Evolutionary conservation across 305 asterid genomes (phyloP).

Genomic region (Fraxinus velutina): DNA sequence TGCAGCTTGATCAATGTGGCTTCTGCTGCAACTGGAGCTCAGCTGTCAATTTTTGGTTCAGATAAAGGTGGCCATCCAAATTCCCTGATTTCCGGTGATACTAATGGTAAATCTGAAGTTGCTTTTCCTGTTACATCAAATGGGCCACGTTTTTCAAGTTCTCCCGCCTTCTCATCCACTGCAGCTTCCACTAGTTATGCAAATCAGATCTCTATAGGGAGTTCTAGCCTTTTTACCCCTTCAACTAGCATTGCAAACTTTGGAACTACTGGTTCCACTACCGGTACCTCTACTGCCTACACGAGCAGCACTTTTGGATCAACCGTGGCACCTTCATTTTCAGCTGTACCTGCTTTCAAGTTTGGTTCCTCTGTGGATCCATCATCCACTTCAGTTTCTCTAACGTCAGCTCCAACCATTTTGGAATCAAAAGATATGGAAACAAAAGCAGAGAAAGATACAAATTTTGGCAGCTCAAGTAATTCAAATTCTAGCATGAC

Average conservation of each 20-base stretch:
- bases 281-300: conserved; percentile 30
- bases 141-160: conserved; percentile 26
- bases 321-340: conserved; percentile 26
- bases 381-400: conserved; percentile 30
- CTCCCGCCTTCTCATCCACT: conserved; percentile 23
- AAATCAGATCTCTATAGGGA: conserved; percentile 26
- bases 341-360: conserved; percentile 30
- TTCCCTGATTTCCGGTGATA: conserved; percentile 29
- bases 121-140: conserved; percentile 27
- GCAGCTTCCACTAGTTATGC: conserved; percentile 22
- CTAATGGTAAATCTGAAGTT: conserved; percentile 31
- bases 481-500: conserved; percentile 23
- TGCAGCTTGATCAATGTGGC: conserved; percentile 32
- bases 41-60: conserved; percentile 18
- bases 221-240: conserved; percentile 28
- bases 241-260: conserved; percentile 31
- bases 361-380: conserved; percentile 37
- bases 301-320: conserved; percentile 33
- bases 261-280: conserved; percentile 22
- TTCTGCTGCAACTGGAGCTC: conserved; percentile 30
- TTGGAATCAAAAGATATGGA: conserved; percentile 19
- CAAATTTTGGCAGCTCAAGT: conserved; percentile 31
- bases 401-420: conserved; percentile 28
- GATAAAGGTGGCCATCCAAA: conserved; percentile 28
- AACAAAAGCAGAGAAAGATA: conserved; percentile 20